Conservation (phyloP, 2,329 filamentous ascomycete genomes). For the Diaporthe australafricana region DNA sequence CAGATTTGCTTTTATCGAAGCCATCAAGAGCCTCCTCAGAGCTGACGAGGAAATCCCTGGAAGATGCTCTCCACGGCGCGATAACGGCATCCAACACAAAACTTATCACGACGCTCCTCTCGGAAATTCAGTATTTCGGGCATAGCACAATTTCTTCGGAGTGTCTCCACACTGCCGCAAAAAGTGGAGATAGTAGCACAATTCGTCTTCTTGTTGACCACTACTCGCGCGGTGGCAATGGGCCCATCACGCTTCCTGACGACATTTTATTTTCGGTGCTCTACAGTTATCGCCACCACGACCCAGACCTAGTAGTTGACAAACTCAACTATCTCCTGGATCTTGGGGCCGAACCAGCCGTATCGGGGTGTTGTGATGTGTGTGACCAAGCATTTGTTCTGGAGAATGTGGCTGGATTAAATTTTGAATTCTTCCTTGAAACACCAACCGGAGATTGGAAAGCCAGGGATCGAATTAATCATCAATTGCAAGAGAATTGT, state of each 20-base stretch:
- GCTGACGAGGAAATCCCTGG: accelerated
- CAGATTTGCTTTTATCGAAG: neutral
- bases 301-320: neutral
- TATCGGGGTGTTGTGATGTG: neutral
- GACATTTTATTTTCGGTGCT: neutral
- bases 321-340: neutral
- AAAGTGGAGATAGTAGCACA: too few species aligned
- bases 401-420: neutral
- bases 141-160: neutral
- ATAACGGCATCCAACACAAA: neutral
- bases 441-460: too few species aligned
- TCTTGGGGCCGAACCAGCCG: neutral
- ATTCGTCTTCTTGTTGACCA: neutral
- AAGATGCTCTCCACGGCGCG: neutral
- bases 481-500: neutral
- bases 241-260: neutral
- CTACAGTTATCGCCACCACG: accelerated
- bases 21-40: neutral
- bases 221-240: neutral
- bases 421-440: too few species aligned
- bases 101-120: neutral
- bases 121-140: too few species aligned
- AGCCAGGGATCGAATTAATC: too few species aligned
- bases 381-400: neutral
- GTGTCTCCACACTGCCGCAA: too few species aligned